Base-by-base conservation (phyloP, 2,329 filamentous ascomycete species). In the Thielaviopsis musarum region DNA sequence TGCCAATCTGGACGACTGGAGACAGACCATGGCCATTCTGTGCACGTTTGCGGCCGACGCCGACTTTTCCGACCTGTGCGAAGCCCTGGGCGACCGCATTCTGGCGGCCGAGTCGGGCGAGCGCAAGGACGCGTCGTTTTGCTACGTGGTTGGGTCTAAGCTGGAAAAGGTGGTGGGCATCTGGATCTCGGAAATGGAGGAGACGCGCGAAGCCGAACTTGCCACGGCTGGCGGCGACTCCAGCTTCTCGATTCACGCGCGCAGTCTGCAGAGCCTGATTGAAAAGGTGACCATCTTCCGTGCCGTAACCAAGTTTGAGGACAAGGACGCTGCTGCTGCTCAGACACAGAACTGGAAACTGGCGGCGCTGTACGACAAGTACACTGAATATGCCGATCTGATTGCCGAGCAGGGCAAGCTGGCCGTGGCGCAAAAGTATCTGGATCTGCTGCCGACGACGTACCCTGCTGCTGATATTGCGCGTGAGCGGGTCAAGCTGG, bases 211-310 rank as follows among this genome's bases (percentile, higher is more conserved):
- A 66, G 82, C 83, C 52, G 83, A 82, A 13, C 75, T 94, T 63
- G 79, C 89, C 66, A 79, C 84, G 63, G 77, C 80, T 21, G 78
- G 78, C 24, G 81, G 81, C 38, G 88, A 90, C 66, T 91, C 88
- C 22, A 86, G 83, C 61, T 98, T 96, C 73, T 95, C 91, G 0
- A 83, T 97, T 56, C 93, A 97, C 67, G 90, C 91, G 59, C 83
- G 84, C 63, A 85, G 87, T 54, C 75, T 98, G 52, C 93, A 97
- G 71, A 85, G 87, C 64, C 91, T 98, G 68, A 95, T 98, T 63
- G 93, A 98, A 74, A 98, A 98, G 77, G 93, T 98, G 54, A 95
- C 91, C 0, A 82, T 98, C 58, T 98, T 98, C 83, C 85, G 93
- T 59, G 82, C 93, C 65, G 91, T 96, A 52, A 91, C 90, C 63